phyloP scores from a whole-genome alignment of 345 rosid genomes.

The Citrus sinensis region DVS_A1.0 CM039164.1:22739001-22739500 shows the following conservation, averaged over 20 bases:
- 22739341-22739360: background rate
- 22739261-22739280: constrained; percentile 96
- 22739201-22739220: constrained; percentile 89
- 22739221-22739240: constrained; percentile 98
- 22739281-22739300: constrained; percentile 98
- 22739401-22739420: too few relatives aligned
- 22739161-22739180: constrained; percentile 90
- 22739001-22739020: constrained; percentile 1
- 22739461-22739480: too few relatives aligned
- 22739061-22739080: background rate
- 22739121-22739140: constrained; percentile 96
- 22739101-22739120: constrained; percentile 98
- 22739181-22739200: constrained; percentile 90
- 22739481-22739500: background rate
- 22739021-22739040: background rate
- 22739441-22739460: too few relatives aligned
- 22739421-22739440: too few relatives aligned
- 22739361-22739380: background rate
- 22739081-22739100: constrained; percentile 50
- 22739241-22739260: constrained; percentile 95
- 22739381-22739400: too few relatives aligned
- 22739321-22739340: background rate
- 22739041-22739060: background rate
- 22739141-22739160: constrained; percentile 94
- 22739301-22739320: constrained; percentile 77